Evolutionary conservation across 2,329 filamentous ascomycete species (phyloP).

Genomic region (Phyllosticta ampelicida): DNA sequence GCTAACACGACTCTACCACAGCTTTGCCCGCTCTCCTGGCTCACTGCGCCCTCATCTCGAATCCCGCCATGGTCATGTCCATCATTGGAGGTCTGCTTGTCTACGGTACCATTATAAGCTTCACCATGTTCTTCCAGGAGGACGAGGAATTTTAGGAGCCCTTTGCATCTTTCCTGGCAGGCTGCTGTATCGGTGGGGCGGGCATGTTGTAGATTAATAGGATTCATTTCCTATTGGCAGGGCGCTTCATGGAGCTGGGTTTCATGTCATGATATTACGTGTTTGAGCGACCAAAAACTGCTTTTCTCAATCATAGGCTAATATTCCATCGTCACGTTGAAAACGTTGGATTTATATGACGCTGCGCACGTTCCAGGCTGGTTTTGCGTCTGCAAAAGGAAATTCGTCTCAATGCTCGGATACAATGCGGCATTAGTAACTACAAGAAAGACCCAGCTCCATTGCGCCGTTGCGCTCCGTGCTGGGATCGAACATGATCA

Average conservation of each 20-base stretch:
- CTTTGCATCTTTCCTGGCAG: neutral
- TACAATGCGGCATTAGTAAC: neutral
- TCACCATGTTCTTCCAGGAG: conserved; percentile 96
- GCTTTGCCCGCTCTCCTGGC: conserved; percentile 82
- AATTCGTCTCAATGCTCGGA: neutral
- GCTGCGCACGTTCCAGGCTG: neutral
- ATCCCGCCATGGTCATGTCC: conserved; percentile 89
- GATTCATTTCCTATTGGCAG: neutral
- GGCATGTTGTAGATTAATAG: conserved; percentile 9
- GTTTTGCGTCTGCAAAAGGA: neutral
- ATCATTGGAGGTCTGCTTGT: conserved; percentile 87
- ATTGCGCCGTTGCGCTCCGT: neutral
- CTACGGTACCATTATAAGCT: conserved; percentile 96
- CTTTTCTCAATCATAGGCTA: neutral
- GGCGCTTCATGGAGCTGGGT: neutral
- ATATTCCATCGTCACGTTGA: neutral
- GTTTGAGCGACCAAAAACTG: neutral
- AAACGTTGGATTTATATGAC: neutral
- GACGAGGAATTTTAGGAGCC: conserved; percentile 75
- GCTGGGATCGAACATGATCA: neutral
- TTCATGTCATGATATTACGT: neutral
- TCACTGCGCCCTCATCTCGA: conserved; percentile 70
- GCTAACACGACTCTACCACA: conserved; percentile 28
- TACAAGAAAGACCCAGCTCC: neutral
- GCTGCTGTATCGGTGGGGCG: neutral